Base-by-base conservation (phyloP, 1,284 basidiomycete species). In the Ganoderma resinaceum region DNA sequence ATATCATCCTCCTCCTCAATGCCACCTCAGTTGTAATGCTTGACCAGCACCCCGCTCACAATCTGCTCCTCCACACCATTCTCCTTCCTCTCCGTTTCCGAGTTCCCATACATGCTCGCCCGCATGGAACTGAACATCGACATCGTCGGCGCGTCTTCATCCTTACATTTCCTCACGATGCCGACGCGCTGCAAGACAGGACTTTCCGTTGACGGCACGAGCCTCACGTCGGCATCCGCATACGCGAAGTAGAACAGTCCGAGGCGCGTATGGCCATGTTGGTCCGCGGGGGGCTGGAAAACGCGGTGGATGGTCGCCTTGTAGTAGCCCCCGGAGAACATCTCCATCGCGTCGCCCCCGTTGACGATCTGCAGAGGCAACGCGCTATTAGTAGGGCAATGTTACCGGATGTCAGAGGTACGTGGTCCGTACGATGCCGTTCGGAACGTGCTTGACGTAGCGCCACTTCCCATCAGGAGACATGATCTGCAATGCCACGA, bases 361-460 rank as follows among this genome's bases (percentile, higher is more conserved):
- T 91, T 89, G 71, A 88, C 80, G 40, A 86, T 81, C 85, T 85
- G 49, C 23, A 55, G 9, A 62, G 29, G 52, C n/a, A 18, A 31
- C 14, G 38, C 35, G 52, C 6, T n/a, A 20, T 33, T 18, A 29
- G n/a, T 35, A 16, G 42, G 20, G 46, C 14, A 38, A 2, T 7
- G 23, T 43, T 0, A 12, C 8, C 43, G 11, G 18, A 8, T 0
- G 20, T 8, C 23, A 11, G 11, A 20, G 8, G 9, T 20, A 64
- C 74, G 6, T 71, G 89, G 9, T 23, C 60, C 74, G 7, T 71
- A 89, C 88, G 31, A 90, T 74, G 0, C 86, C 87, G 66, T 90
- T 89, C 2, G 87, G 84, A 18, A 89, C 80, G 73, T 90, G 87
- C 70, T 79, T 84, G 16, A 89, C 80, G 85, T 87, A 91, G 62